A percentile compares a stretch with the other conserved stretches of the same genome.
phyloP scores from a whole-genome alignment of 306 rosid genomes.

The Hippophae tibetana region DNA sequence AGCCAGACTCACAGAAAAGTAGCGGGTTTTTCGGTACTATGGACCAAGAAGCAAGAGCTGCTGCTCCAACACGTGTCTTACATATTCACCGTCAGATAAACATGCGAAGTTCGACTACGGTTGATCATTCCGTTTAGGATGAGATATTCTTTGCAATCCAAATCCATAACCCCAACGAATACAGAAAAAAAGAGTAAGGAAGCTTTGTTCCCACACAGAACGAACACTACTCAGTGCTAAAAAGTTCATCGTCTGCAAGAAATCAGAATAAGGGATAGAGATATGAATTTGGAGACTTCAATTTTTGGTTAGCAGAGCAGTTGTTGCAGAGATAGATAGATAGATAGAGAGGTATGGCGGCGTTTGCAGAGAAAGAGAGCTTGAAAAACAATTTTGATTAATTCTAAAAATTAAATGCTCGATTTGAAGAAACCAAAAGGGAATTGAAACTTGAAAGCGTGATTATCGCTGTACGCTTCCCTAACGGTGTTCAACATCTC shows the following conservation, averaged over 20 bases:
- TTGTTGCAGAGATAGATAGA: background rate
- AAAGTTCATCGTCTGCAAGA: constrained; percentile 18
- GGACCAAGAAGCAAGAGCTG: constrained; percentile 36
- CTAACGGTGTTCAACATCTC: constrained; percentile 19
- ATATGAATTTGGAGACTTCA: constrained; percentile 31
- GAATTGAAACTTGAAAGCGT: constrained; percentile 25
- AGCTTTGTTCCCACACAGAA: constrained; percentile 17
- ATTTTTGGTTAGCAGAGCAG: constrained; percentile 34
- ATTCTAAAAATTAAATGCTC: constrained; percentile 17
- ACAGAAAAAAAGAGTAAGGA: constrained; percentile 10
- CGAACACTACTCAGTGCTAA: constrained; percentile 25
- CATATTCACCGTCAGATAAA: constrained; percentile 10
- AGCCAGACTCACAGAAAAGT: constrained; percentile 52
- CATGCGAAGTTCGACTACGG: constrained; percentile 12
- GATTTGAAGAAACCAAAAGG: constrained; percentile 20
- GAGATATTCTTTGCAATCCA: constrained; percentile 32
- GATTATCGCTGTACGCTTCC: constrained; percentile 40
- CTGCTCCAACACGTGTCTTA: constrained; percentile 31
- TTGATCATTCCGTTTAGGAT: constrained; percentile 15
- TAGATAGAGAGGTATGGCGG: too few relatives aligned
- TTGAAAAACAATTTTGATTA: background rate
- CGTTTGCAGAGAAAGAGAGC: background rate
- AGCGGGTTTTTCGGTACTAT: constrained; percentile 92
- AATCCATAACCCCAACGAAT: constrained; percentile 24
- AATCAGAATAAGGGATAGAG: constrained; percentile 17